Evolutionary conservation across 1,284 basidiomycete genomes (phyloP), one percentile per base, ranked within the genome.

Genomic region (Leccinum angustisporum): DNA sequence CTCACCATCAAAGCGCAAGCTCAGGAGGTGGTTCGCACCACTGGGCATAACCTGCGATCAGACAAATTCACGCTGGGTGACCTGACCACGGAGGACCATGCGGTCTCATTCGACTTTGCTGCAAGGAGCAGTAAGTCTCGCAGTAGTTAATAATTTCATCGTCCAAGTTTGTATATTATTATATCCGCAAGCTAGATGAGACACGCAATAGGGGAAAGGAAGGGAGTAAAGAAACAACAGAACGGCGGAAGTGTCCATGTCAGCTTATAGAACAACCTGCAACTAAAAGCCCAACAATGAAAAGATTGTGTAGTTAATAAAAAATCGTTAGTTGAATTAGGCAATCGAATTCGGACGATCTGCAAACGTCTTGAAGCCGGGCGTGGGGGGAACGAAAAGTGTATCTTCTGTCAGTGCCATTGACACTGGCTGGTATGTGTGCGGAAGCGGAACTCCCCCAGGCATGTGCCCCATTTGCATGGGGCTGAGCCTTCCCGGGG

Each of bases 351-450:
- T 78, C 31, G 81, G 83, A 65, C 82, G 75, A 54, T 76, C 75
- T 30, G 65, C 67, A 51, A 73, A 69, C 58, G 60, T 77, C 78
- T 66, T 82, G 77, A 88, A 91, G 33, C 83, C 80, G 11, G 89
- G 87, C 0, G 84, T 82, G 21, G 83, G 82, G 46, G 81, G 83
- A 18, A 72, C 77, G 63, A 84, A 81, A 68, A 89, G 88, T 4
- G 87, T 87, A 68, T 90, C 88, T 58, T 91, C 89, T 25, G 86
- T 86, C 64, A 90, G 72, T 31, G 88, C 88, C 86, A 90, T 86
- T 38, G 88, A 90, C 48, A 91, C 87, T 6, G 87, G 87, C 68
- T 89, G 79, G 70, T 90, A 90, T 33, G 75, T 70, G 65, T 86
- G 43, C 11, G 43, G 43, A 21, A 46, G 85, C 2, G 67, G 67